A percentile compares a stretch with the other conserved stretches of the same genome.
Conservation (phyloP, 2,329 filamentous ascomycete species). For the Decorospora gaudefroyi region DNA sequence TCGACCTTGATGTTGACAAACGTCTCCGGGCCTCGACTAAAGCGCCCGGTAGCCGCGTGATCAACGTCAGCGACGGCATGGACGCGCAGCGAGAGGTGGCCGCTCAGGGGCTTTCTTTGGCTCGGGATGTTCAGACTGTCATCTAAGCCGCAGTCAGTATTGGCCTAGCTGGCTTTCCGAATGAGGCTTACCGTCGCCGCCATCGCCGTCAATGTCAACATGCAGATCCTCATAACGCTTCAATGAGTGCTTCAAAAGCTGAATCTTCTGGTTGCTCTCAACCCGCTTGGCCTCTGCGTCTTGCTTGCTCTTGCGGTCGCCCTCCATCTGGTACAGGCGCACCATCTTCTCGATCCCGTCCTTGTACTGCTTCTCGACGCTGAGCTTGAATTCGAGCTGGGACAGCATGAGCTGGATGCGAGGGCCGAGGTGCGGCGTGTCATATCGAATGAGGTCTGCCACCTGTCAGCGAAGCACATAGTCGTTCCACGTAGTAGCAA, state of each 20-base stretch:
- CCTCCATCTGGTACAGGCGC: conserved; percentile 94
- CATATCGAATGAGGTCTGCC: conserved; percentile 97
- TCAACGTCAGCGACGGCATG: conserved; percentile 92
- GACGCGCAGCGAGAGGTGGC: conserved; percentile 83
- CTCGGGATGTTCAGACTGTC: conserved; percentile 96
- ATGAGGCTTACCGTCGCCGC: conserved; percentile 73
- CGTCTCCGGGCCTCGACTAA: conserved; percentile 89
- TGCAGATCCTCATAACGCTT: conserved; percentile 98
- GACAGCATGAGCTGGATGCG: conserved; percentile 99
- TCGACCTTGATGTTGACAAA: conserved; percentile 97
- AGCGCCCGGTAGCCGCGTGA: conserved; percentile 79
- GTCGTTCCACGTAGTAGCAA: not conserved
- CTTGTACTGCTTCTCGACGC: conserved; percentile 98
- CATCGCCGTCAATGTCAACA: conserved; percentile 81
- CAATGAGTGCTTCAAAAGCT: conserved; percentile 90
- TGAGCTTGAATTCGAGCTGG: conserved; percentile 97
- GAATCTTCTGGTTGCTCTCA: conserved; percentile 97
- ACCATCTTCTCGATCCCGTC: conserved; percentile 99
- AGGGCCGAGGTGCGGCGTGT: conserved; percentile 90
- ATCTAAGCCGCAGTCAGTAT: conserved; percentile 62
- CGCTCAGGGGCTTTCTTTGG: conserved; percentile 91
- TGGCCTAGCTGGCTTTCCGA: not conserved
- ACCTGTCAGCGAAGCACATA: conserved; percentile 1
- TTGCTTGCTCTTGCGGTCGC: conserved; percentile 90
- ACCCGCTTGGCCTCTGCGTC: conserved; percentile 88